Evolutionary conservation across 2,329 filamentous ascomycete genomes (phyloP).

Genomic region (Scedosporium dehoogii): DNA sequence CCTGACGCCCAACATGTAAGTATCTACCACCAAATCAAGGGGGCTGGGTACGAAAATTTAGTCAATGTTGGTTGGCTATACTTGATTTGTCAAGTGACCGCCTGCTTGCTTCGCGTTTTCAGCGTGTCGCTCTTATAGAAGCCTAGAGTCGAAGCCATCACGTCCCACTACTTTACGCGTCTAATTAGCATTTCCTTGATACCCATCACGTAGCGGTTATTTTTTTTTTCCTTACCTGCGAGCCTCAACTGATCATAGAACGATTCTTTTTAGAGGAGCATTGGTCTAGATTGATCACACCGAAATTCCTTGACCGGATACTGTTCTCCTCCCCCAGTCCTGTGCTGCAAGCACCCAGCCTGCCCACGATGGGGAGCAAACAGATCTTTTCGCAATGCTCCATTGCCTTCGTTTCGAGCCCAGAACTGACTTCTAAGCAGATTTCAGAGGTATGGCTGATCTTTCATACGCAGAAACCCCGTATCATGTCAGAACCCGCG

Average conservation of each 20-base stretch:
- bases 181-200: not conserved
- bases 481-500: not conserved
- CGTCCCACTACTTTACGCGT: constrained; percentile 7
- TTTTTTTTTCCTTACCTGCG: constrained; percentile 1
- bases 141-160: constrained; percentile 8
- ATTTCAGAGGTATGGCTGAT: constrained; percentile 27
- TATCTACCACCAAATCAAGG: not conserved
- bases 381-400: constrained; percentile 31
- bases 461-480: no score
- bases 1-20: not conserved
- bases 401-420: constrained; percentile 36
- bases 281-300: no score
- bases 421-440: constrained; percentile 25
- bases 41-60: not conserved
- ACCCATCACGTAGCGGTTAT: not conserved
- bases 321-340: not conserved
- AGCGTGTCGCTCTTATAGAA: constrained; percentile 9
- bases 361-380: constrained; percentile 12
- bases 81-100: constrained; percentile 20
- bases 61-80: not conserved
- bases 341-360: not conserved
- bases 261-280: not conserved
- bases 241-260: no score
- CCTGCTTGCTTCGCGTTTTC: constrained; percentile 26
- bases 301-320: not conserved